These are phyloP conservation scores for Phascolomyces articulosus DNA, from an alignment of 371 early-diverging fungal species.

Conservation along the genomic window DNA sequence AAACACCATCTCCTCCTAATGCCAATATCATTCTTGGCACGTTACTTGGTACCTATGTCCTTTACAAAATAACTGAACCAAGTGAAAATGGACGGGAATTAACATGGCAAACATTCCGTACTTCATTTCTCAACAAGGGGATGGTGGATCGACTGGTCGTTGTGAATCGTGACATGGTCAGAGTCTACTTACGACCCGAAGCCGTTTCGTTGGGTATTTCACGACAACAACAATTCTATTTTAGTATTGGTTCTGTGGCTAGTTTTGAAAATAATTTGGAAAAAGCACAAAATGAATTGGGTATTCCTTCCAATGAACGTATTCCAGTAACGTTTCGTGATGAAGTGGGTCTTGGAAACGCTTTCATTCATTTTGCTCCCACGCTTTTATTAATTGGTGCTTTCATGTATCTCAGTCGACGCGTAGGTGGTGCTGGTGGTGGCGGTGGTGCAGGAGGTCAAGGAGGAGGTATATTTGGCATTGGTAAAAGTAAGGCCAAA, in stretches of 20 bases:
- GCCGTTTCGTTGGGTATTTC: slow-evolving; percentile 54
- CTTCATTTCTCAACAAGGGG: slow-evolving; percentile 88
- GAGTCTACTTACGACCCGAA: slow-evolving; percentile 78
- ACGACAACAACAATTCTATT: slow-evolving; percentile 54
- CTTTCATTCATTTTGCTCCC: slow-evolving; percentile 90
- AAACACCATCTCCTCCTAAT: slow-evolving; percentile 16
- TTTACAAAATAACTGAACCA: slow-evolving; percentile 55
- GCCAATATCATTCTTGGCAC: slow-evolving; percentile 52
- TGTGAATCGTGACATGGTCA: slow-evolving; percentile 81
- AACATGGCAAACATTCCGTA: slow-evolving; percentile 93
- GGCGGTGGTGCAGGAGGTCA: slow-evolving; percentile 63
- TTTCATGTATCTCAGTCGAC: slow-evolving; percentile 82
- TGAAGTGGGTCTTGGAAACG: slow-evolving; percentile 68
- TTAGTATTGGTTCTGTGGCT: slow-evolving; percentile 94
- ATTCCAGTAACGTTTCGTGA: slow-evolving; percentile 90
- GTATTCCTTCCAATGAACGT: slow-evolving; percentile 85
- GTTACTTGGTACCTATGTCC: slow-evolving; percentile 49
- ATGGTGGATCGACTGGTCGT: slow-evolving; percentile 88
- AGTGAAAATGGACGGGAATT: slow-evolving; percentile 66
- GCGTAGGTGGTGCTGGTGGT: slow-evolving; percentile 34
- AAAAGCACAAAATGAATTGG: slow-evolving; percentile 89
- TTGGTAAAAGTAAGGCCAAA: slow-evolving; percentile 96
- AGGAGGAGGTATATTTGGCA: slow-evolving; percentile 84
- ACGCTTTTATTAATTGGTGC: slow-evolving; percentile 90
- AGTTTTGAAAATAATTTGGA: slow-evolving; percentile 91